Percentiles rank a stretch among this genome's conserved stretches.
Evolutionary conservation across 2,329 filamentous ascomycete genomes (phyloP).

Genomic region (Verticillium nubilum): DNA sequence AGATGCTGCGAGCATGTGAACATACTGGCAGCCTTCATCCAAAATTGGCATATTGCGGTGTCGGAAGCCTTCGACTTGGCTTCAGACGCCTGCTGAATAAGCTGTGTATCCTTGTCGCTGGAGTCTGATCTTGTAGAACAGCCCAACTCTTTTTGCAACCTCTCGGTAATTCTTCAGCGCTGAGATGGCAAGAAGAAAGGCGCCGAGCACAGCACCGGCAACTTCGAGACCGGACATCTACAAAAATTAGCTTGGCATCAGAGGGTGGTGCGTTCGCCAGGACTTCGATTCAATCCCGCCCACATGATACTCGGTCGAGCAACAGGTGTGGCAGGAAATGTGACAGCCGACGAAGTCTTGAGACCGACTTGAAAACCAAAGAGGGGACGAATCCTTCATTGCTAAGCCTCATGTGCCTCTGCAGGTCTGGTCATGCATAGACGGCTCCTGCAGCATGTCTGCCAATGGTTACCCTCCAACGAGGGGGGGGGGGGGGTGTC

Average conservation of each 20-base stretch:
- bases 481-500: not conserved
- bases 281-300: not conserved
- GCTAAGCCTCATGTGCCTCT: not conserved
- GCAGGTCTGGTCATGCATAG: not conserved
- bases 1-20: slow-evolving; percentile 12
- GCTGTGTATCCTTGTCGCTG: slow-evolving; percentile 11
- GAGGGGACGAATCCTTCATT: not conserved
- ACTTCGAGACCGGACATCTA: slow-evolving; percentile 7
- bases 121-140: slow-evolving; percentile 13
- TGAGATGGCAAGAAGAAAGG: slow-evolving; percentile 7
- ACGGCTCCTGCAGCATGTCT: not conserved
- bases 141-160: slow-evolving; percentile 7
- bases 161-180: slow-evolving; percentile 14
- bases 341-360: not conserved
- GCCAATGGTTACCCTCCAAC: not conserved
- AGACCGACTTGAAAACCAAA: not conserved
- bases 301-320: not conserved
- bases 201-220: slow-evolving; percentile 4
- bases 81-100: not conserved
- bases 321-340: not conserved
- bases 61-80: slow-evolving; percentile 5
- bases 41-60: slow-evolving; percentile 17
- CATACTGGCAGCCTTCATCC: slow-evolving; percentile 15
- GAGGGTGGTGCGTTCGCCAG: not conserved
- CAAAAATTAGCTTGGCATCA: not conserved